A percentile compares a stretch with the other conserved stretches of the same genome.
Conservation (phyloP, 2,329 filamentous ascomycete species). For the Cordyceps pruinosa region DNA sequence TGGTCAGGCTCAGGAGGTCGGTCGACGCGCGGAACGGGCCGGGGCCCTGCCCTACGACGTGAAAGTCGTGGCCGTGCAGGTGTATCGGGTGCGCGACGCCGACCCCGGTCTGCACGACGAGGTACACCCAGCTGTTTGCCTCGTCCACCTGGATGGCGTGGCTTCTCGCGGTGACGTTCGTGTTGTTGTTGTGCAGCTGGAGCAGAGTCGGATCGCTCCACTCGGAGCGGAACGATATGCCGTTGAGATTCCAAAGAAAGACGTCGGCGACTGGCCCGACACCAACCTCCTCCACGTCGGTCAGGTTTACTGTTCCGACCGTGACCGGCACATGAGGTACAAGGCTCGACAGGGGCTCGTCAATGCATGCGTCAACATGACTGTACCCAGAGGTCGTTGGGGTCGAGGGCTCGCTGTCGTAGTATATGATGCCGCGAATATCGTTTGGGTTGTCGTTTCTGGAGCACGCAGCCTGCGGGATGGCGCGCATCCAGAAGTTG, state of each 20-base stretch:
- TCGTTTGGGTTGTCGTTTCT: constrained; percentile 32
- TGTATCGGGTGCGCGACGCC: constrained; percentile 18
- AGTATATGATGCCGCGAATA: constrained; percentile 23
- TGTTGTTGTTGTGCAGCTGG: neutral
- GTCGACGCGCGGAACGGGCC: constrained; percentile 8
- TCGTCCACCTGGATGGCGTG: constrained; percentile 8
- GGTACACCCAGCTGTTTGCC: constrained; percentile 15
- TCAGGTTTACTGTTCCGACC: neutral
- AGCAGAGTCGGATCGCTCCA: neutral
- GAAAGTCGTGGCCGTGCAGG: constrained; percentile 20
- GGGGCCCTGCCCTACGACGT: constrained; percentile 10
- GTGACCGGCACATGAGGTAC: neutral
- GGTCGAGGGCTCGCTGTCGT: neutral
- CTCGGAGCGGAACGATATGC: neutral
- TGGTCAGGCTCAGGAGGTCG: constrained; percentile 18
- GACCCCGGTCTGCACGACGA: constrained; percentile 14
- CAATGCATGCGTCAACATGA: neutral
- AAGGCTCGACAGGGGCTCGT: neutral
- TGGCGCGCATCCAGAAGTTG: constrained; percentile 44
- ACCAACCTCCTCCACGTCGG: neutral
- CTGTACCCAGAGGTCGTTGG: neutral
- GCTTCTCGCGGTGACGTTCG: neutral
- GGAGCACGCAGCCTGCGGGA: constrained; percentile 36
- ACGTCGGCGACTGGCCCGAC: neutral
- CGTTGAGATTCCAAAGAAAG: neutral